Base-by-base conservation (phyloP, 371 early-diverging fungal genomes). In the Mortierella polycephala region DNA sequence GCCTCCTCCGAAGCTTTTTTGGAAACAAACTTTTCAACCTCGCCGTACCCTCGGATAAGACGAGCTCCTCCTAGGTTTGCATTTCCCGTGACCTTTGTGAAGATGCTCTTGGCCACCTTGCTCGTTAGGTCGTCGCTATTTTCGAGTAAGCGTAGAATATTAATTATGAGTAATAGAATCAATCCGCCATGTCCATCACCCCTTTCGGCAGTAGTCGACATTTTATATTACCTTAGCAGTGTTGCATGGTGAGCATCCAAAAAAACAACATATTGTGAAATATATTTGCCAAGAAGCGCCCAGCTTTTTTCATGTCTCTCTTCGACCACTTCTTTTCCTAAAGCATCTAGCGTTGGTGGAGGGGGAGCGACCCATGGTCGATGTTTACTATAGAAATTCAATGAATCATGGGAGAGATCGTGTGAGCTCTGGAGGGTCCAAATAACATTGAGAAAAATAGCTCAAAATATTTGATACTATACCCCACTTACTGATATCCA, bases 211-310 rank as follows among this genome's bases (percentile, higher is more conserved):
- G 30, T 30, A 30, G 30, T 30, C 30, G 30, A 30, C 30, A 30
- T 30, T 30, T 2, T 30, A 30, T 30, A 30, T 30, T 87, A 88
- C 89, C 85, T 90, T 56, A 91, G 80, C 40, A 94, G 76, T 87
- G 87, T 90, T 13, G 94, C 96, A 18, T 83, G 81, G 16, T 76
- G 73, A 20, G 86, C 74, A 20, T 88, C 89, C 10, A 90, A 85
- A 73, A 92, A 94, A 1, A 90, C 81, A 37, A 92, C 91, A 64
- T 88, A 92, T 75, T 93, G 91, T 20, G 89, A 88, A 65, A 94
- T 84, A 81, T 92, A 93, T 20, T 90, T 92, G 21, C 94, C 95
- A 57, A 92, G 83, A 37, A 94, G 81, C 39, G 88, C 84, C 91
- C 91, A 92, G 71, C 88, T 87, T 71, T 88, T 83, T 58, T 86